A percentile compares a stretch with the other conserved stretches of the same genome.
Evolutionary conservation across 805 yeast genomes (phyloP).

Genomic region (Candida germanica): DNA sequence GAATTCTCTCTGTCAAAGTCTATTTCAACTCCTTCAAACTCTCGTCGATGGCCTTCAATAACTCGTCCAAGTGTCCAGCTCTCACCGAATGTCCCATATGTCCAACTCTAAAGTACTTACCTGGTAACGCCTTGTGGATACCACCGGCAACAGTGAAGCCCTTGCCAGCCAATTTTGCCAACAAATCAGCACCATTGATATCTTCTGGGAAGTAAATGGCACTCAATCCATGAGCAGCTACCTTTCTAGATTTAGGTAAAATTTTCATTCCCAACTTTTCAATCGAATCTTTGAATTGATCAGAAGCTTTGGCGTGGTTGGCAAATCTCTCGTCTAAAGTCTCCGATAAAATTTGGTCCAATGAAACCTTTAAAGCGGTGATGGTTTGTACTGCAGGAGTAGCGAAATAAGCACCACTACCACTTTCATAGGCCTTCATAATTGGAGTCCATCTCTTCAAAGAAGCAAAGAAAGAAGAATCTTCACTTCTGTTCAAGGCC

Average conservation of each 20-base stretch:
- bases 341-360: conserved; percentile 63
- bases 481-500: conserved; percentile 48
- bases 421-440: conserved; percentile 80
- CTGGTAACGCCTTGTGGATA: conserved; percentile 73
- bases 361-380: conserved; percentile 74
- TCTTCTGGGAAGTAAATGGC: conserved; percentile 82
- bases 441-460: conserved; percentile 85
- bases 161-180: conserved; percentile 55
- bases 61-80: conserved; percentile 38
- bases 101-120: conserved; percentile 88
- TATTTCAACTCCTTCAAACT: conserved; percentile 24
- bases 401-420: conserved; percentile 83
- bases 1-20: no score
- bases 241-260: conserved; percentile 54
- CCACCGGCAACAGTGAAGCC: conserved; percentile 88
- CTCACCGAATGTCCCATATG: conserved; percentile 86
- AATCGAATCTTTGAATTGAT: conserved; percentile 58
- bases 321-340: conserved; percentile 57
- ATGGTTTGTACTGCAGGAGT: conserved; percentile 92
- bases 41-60: conserved; percentile 33
- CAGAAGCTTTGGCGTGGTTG: conserved; percentile 60
- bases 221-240: conserved; percentile 85
- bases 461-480: conserved; percentile 63
- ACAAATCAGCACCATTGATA: conserved; percentile 63
- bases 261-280: conserved; percentile 62